Base-by-base conservation (phyloP, 495 filamentous ascomycete genomes). In the Talaromyces stipitatus region DNA sequence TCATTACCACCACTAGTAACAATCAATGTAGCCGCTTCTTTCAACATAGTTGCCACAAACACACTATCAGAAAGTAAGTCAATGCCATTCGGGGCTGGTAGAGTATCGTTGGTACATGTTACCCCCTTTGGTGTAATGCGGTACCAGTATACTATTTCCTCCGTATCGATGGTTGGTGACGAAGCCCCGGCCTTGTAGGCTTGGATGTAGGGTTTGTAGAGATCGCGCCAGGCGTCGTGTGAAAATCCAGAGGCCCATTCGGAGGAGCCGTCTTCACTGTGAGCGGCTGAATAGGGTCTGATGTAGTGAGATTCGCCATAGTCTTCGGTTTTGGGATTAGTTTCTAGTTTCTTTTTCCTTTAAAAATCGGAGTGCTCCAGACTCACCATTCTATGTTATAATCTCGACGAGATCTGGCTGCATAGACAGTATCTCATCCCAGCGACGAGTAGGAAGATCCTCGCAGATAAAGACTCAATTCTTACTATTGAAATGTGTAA, bases 161-260 rank as follows among this genome's bases (percentile, higher is more conserved):
- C 72, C 4, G 75, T 72, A 18, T 72, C 69, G 20, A 78, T 67
- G 1, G 58, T 57, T 2, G 74, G 65, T 3, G 62, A 59, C 0
- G 65, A 65, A 8, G 69, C 71, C 7, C 83, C 81, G 12, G 73
- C 73, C 61, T 84, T 80, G 69, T 74, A 85, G 0, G 81, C 81
- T 4, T 72, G 66, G 45, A 84, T 82, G 62, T 80, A 86, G 4
- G 78, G 75, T 56, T 78, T 75, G 23, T 63, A 67, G 1, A 74
- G 64, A 16, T 70, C 65, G 1, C 72, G 57, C 72, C 70, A 74
- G 24, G 66, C 72, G 27, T 69, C 67, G 58, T 74, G 70, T 1
- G 72, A 74, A 69, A 84, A 80, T 55, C 76, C 81, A 45, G 82
- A 78, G 12, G 75, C 73, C 81, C 82, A 84, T 61, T 83, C 78